Base-by-base conservation (phyloP, 305 asterid species). In the Stenogyne calaminthoides region DNA sequence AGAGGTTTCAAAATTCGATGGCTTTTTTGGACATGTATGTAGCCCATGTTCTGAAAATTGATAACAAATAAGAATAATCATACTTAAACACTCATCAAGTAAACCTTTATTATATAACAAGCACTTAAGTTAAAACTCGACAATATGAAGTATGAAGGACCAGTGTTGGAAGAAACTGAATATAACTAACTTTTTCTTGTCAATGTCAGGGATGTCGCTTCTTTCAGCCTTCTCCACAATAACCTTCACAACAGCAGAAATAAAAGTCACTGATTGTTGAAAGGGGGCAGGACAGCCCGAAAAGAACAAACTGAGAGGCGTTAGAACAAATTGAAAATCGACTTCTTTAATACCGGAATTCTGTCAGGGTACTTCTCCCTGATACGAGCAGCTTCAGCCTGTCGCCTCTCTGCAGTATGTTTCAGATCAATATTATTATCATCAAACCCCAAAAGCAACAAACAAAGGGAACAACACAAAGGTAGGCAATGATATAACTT, bases 291-390 rank as follows among this genome's bases (percentile, higher is more conserved):
- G 44, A 49, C 51, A 46, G 36, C 7, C 42, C 7, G 3, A 27
- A 27, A 74, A 25, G 60, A 7, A 71, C 42, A 63, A 9, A 71
- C 44, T 27, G 56, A 32, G 77, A 76, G 51, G 36, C 56, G 69
- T 3, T 25, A 20, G 19, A 19, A 2, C 32, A 0, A 20, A 59
- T 57, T 67, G 46, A 71, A 32, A 19, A 36, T 2, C 9, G 70
- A 70, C 19, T 69, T 40, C 25, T 46, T 37, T 11, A 65, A 39
- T 84, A 92, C 98, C 72, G 98, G 97, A 63, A 92, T 83, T 77
- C 98, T 87, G 80, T 90, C 94, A 8, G 97, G 96, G 78, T 90
- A 92, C 86, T 92, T 90, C 82, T 88, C 93, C 75, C 96, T 83
- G 76, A 92, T 90, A 55, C 92, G 90, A 71, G 88, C 87, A 79